Conservation (phyloP, 805 yeast species). For the Ogataea pignaliae region DNA sequence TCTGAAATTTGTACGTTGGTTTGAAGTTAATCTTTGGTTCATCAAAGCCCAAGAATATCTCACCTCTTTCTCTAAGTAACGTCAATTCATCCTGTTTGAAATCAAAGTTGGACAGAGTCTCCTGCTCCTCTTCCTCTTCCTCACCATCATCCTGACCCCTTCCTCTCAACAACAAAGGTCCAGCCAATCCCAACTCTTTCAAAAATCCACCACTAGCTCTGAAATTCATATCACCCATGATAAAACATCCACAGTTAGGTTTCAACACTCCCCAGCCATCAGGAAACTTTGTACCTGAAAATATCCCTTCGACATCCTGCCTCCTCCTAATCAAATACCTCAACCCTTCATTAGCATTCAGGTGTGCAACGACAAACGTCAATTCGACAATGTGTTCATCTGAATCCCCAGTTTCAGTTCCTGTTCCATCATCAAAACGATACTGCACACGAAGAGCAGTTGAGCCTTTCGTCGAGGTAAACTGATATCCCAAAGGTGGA, state of each 20-base stretch:
- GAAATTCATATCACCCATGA: conserved; percentile 86
- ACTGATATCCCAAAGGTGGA: conserved; percentile 51
- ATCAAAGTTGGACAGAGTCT: conserved; percentile 10
- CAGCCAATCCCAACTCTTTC: conserved; percentile 1
- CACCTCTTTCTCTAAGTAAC: conserved; percentile 35
- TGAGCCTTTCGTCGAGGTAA: conserved; percentile 73
- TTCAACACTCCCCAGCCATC: conserved; percentile 52
- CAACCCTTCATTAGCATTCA: conserved; percentile 75
- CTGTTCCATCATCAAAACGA: background rate
- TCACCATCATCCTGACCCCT: background rate
- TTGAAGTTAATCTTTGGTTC: conserved; percentile 63
- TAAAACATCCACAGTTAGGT: conserved; percentile 54
- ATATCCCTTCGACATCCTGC: conserved; percentile 43
- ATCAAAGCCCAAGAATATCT: conserved; percentile 54
- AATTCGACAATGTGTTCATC: conserved; percentile 29
- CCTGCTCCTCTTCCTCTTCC: background rate
- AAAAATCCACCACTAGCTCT: conserved; percentile 39
- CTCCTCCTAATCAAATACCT: conserved; percentile 45
- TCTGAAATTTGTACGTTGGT: conserved; percentile 75
- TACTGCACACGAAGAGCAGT: conserved; percentile 52
- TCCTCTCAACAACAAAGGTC: background rate
- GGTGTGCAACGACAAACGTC: conserved; percentile 67
- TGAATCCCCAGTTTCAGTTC: conserved; percentile 8
- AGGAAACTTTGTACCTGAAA: conserved; percentile 52
- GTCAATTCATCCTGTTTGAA: conserved; percentile 46